Percentiles rank a stretch among this genome's conserved stretches.
phyloP scores from a whole-genome alignment of 2,329 filamentous ascomycete genomes.

The Elsinoe arachidis region DNA sequence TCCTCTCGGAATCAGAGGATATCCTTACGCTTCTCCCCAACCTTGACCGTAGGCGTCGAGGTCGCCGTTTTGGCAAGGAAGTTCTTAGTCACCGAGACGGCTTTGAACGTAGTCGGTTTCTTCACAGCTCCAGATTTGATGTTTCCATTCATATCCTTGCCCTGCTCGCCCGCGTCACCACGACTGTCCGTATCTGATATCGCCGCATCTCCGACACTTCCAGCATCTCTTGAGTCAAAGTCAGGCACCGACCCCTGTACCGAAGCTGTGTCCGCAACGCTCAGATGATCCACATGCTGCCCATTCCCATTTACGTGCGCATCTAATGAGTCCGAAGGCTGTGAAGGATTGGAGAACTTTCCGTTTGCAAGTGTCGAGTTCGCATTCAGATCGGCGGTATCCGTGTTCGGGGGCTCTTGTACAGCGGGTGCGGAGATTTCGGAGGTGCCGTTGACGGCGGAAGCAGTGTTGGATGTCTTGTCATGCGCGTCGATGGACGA shows the following conservation, averaged over 20 bases:
- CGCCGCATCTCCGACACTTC: slow-evolving; percentile 57
- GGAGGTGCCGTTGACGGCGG: slow-evolving; percentile 43
- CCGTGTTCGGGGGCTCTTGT: slow-evolving; percentile 34
- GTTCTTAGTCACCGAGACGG: slow-evolving; percentile 75
- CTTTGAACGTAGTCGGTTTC: slow-evolving; percentile 72
- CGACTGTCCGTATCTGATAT: slow-evolving; percentile 70
- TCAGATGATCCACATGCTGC: slow-evolving; percentile 17
- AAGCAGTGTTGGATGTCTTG: slow-evolving; percentile 44
- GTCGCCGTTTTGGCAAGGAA: slow-evolving; percentile 66
- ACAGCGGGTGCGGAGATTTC: slow-evolving; percentile 25
- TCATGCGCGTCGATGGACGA: slow-evolving; percentile 56
- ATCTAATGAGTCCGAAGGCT: slow-evolving; percentile 10
- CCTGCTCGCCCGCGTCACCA: slow-evolving; percentile 42
- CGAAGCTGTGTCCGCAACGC: slow-evolving; percentile 11
- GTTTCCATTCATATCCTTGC: slow-evolving; percentile 52
- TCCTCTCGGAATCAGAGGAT: background rate
- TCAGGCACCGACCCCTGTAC: slow-evolving; percentile 30
- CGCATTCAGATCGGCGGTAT: slow-evolving; percentile 30
- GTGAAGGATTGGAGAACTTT: background rate
- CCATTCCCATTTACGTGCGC: slow-evolving; percentile 7
- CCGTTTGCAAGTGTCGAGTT: slow-evolving; percentile 19
- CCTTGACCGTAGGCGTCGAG: slow-evolving; percentile 38
- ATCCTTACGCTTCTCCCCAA: slow-evolving; percentile 46
- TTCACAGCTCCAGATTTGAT: slow-evolving; percentile 53
- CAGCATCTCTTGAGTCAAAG: slow-evolving; percentile 44